phyloP scores from a whole-genome alignment of 23 red algal species.

The Pyropia yezoensis region DNA sequence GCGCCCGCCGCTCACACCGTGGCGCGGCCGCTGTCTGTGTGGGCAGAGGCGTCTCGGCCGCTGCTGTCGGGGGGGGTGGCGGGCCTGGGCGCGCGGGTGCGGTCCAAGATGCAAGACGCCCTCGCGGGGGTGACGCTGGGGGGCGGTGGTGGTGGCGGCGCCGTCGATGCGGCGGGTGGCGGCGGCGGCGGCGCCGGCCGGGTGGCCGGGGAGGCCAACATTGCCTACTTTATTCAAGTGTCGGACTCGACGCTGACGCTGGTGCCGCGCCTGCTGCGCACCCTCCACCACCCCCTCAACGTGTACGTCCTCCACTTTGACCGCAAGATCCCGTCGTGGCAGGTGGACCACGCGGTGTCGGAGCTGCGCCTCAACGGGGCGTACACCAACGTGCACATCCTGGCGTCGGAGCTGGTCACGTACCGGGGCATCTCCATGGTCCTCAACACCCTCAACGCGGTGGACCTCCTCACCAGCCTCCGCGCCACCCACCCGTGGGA shows the following conservation, averaged over 20 bases:
- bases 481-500: conserved; percentile 13
- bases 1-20: too few relatives aligned
- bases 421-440: conserved; percentile 75
- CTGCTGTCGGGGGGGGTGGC: too few relatives aligned
- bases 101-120: too few relatives aligned
- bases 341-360: conserved; percentile 18
- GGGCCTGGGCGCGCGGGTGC: too few relatives aligned
- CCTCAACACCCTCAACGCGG: conserved; percentile 62
- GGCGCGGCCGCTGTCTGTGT: too few relatives aligned
- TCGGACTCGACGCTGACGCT: conserved; percentile 30
- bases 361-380: conserved; percentile 10
- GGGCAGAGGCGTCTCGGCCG: too few relatives aligned
- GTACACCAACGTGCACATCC: conserved; percentile 51
- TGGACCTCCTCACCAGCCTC: conserved; percentile 12
- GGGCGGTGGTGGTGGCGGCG: too few relatives aligned
- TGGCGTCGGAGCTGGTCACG: conserved; percentile 59
- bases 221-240: conserved; percentile 69
- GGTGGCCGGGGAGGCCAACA: conserved; percentile 5
- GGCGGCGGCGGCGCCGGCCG: too few relatives aligned
- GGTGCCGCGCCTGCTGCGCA: conserved; percentile 30
- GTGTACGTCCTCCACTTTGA: conserved; percentile 75
- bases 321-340: conserved; percentile 68
- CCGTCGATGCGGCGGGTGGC: too few relatives aligned
- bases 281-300: conserved; percentile 50
- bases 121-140: too few relatives aligned